Evolutionary conservation across 2,329 filamentous ascomycete species (phyloP).

Genomic region (Didymosphaeria variabile): DNA sequence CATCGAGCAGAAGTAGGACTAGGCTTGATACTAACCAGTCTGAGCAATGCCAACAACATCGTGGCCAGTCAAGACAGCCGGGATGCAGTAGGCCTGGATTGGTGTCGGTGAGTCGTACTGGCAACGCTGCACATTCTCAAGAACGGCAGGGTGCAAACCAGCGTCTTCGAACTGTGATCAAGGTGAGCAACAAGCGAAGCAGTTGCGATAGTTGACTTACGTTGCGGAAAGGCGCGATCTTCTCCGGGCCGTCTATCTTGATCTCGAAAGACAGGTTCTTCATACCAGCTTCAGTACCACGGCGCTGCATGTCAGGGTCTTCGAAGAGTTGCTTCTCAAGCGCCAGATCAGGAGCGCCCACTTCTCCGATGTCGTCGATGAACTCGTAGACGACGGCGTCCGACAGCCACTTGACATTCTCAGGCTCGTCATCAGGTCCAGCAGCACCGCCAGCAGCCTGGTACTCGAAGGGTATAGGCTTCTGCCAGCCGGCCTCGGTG

Average conservation of each 20-base stretch:
- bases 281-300: constrained; percentile 67
- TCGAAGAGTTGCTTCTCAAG: constrained; percentile 82
- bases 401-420: constrained; percentile 56
- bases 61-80: constrained; percentile 76
- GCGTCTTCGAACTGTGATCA: constrained; percentile 74
- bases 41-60: constrained; percentile 92
- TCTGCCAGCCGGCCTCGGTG: constrained; percentile 58
- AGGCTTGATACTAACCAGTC: constrained; percentile 72
- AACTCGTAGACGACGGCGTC: constrained; percentile 80
- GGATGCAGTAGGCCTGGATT: constrained; percentile 86
- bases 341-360: constrained; percentile 74
- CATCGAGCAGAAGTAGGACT: constrained; percentile 1
- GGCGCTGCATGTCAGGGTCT: constrained; percentile 57
- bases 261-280: constrained; percentile 66
- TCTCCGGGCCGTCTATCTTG: constrained; percentile 58
- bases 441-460: constrained; percentile 23
- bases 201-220: constrained; percentile 51
- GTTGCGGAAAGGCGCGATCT: constrained; percentile 58
- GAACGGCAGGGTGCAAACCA: constrained; percentile 84
- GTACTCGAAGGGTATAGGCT: constrained; percentile 29
- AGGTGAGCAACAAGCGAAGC: background rate
- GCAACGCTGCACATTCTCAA: constrained; percentile 77
- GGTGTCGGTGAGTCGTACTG: constrained; percentile 80
- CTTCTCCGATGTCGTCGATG: constrained; percentile 84
- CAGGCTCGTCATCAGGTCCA: constrained; percentile 28